Evolutionary conservation across 192 early-diverging fungal species (phyloP), one percentile per base, ranked within the genome.

Genomic region (Entomortierella chlamydospora): DNA sequence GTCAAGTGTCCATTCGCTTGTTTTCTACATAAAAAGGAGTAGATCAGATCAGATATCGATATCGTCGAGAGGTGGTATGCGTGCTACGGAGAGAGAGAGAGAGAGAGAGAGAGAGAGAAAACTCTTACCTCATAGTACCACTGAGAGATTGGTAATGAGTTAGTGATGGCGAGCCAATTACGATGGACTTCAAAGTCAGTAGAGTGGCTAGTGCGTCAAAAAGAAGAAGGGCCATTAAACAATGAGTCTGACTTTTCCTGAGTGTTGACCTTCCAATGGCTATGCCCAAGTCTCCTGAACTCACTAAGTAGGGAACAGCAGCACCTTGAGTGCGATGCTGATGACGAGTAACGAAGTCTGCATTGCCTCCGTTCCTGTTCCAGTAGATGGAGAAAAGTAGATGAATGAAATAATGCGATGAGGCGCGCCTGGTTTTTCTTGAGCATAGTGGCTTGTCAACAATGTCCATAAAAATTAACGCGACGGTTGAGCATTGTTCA

Each of bases 151-250:
- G 96, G 94, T 11, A 96, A 81, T 59, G 87, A 89, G 66, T 91
- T 84, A 13, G 97, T 99, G 51, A 99, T 93, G 28, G 96, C 97
- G 25, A 98, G 88, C 96, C 96, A 97, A 86, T 97, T 97, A 62
- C 96, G 90, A 82, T 99, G 97, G 23, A 99, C 97, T 84, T 99
- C 97, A 89, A 99, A 99, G 86, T 99, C 97, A 22, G 97, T 99
- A 58, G 97, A 99, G 51, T 87, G 89, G 73, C 90, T 91, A 77
- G 29, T 33, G 58, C 30, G 8, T 8, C 13, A 59, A 23, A 41
- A 13, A 57, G 39, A n/a, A n/a, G n/a, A n/a, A n/a, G n/a, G n/a
- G n/a, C n/a, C n/a, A n/a, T n/a, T n/a, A n/a, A n/a, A n/a, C n/a
- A n/a, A n/a, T n/a, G n/a, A n/a, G n/a, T n/a, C n/a, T n/a, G n/a